Base-by-base conservation (phyloP, 2,329 filamentous ascomycete species). In the Alternaria arborescens region DNA sequence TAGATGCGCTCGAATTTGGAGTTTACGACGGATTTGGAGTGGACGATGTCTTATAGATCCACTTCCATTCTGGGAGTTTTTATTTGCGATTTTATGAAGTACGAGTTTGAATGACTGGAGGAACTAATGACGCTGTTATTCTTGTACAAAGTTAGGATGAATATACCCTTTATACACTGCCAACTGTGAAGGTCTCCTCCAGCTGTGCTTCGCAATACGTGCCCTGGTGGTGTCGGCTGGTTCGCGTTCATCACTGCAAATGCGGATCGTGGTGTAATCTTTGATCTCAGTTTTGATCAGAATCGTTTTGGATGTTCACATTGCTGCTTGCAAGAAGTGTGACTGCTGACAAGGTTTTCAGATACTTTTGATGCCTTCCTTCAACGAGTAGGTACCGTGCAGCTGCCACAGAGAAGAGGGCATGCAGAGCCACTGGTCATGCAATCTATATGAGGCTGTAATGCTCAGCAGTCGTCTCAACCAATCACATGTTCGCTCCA, bases 101-200 rank as follows among this genome's bases (percentile, higher is more conserved):
- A 24, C 12, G 20, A 42, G 40, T 24, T 48, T 18, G 18, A 26
- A 50, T 8, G 30, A 28, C 16, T 14, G 12, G 50, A 44, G 42
- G 47, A 46, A 60, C 51, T 51, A 40, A 30, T 51, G 34, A 24
- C 18, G 38, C 44, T 34, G 18, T 36, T 43, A 61, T 61, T 52
- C 22, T 43, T 64, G 66, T 66, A 66, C 58, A 61, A 67, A 62
- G 8, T 64, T 62, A 53, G 55, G 60, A 30, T 50, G 55, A 61
- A 56, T 69, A 64, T 67, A 69, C 62, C 64, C 66, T 41, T 41
- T 18, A 22, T 41, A 22, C 18, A 41, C 10, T 41, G 7, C 7
- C 2, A 41, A 12, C 38, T 10, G 22, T 11, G 12, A 41, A n/a
- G 18, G 6, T 11, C 18, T 14, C 18, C 10, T 11, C 12, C 10